Evolutionary conservation across 805 yeast species (phyloP), one percentile per base, ranked within the genome.

Genomic region (Barnettozyma botsteinii): DNA sequence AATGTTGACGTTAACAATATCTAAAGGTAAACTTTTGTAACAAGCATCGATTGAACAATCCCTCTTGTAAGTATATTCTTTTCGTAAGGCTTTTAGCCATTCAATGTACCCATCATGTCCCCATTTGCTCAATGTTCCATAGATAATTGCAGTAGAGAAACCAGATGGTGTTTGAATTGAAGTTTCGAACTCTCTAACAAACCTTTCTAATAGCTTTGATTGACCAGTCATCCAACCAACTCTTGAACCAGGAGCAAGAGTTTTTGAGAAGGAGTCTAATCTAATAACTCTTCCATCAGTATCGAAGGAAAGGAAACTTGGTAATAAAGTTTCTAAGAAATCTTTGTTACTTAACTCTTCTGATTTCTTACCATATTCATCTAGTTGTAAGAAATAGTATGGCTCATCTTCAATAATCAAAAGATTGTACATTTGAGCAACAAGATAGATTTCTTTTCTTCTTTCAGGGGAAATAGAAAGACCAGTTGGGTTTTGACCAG

Each of bases 401-500:
- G 98, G 98, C 66, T 93, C 98, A 62, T 91, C 98, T 68, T 91
- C 98, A 38, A 91, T 62, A 50, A 91, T 81, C 40, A 91, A 55
- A 59, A 91, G 71, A 65, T 91, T 96, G 61, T 87, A 83, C 67
- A 85, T 80, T 58, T 77, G 79, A 26, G 95, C 91, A 46, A 91
- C 58, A 45, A 74, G 72, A 65, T 88, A 89, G 50, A 93, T 74
- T 42, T 72, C 75, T 46, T 66, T 60, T 66, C 96, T 85, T 67
- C 98, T 79, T 55, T 85, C 88, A 21, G 56, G 64, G 22, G 82
- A 67, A 54, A 91, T 69, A 19, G 87, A 83, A 3, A 94, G 78
- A 24, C 98, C 98, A 15, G 97, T 88, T 47, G 98, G 98, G 72
- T 91, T 91, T 69, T 91, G 98, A 46, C 98, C 98, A 7, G 97